Conservation (phyloP, 106 monocot species). For the Dendrobium officinale region DNA sequence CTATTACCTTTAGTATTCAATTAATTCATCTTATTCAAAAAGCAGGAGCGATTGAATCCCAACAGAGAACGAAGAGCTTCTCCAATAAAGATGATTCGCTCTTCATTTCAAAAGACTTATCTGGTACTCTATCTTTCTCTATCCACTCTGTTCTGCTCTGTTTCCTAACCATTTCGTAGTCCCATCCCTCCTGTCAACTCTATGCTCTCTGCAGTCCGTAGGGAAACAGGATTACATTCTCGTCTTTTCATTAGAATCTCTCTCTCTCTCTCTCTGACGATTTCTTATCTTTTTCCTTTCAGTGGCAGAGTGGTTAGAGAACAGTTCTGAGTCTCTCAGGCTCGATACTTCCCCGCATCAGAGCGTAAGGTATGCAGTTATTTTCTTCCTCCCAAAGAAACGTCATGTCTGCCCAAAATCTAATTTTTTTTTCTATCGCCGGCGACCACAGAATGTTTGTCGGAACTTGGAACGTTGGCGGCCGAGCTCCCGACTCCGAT, state of each 20-base stretch:
- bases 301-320: conserved; percentile 10
- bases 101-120: conserved; percentile 3
- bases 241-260: background rate
- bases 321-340: background rate
- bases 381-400: background rate
- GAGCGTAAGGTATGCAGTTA: conserved; percentile 6
- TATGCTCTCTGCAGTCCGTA: background rate
- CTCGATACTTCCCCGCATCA: background rate
- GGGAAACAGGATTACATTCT: background rate
- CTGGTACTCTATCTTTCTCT: conserved; percentile 3
- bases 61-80: background rate
- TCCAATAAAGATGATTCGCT: background rate
- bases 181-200: background rate
- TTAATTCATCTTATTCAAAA: background rate
- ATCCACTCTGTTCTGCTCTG: conserved; percentile 6
- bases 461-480: conserved; percentile 84
- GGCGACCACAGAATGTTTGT: conserved; percentile 47
- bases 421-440: background rate
- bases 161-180: background rate
- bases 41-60: background rate
- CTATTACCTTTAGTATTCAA: background rate
- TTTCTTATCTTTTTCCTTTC: background rate
- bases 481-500: conserved; percentile 40
- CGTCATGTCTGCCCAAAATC: background rate
- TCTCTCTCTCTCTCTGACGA: background rate